Evolutionary conservation across 805 yeast species (phyloP).

Genomic region (Tetrapisispora fleetii): DNA sequence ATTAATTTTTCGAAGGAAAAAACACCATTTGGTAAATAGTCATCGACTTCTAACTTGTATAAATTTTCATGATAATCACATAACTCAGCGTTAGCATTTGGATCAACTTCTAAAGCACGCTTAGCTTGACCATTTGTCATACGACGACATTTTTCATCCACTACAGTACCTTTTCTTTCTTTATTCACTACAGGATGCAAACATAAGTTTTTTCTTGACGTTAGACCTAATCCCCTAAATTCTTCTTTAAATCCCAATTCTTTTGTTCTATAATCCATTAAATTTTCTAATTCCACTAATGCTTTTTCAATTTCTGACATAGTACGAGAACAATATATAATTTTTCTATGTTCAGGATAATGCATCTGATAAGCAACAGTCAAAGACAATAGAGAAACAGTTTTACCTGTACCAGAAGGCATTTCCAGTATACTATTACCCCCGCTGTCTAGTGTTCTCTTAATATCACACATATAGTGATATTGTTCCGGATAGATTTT

Average conservation of each 20-base stretch:
- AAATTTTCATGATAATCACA: slow-evolving; percentile 90
- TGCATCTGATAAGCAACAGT: slow-evolving; percentile 93
- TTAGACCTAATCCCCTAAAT: slow-evolving; percentile 86
- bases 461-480: slow-evolving; percentile 94
- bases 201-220: slow-evolving; percentile 91
- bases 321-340: slow-evolving; percentile 97
- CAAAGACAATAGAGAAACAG: slow-evolving; percentile 80
- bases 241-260: slow-evolving; percentile 84
- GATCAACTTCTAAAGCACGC: slow-evolving; percentile 50
- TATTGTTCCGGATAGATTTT: slow-evolving; percentile 96
- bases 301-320: slow-evolving; percentile 99
- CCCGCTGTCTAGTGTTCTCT: slow-evolving; percentile 87
- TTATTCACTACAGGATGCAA: slow-evolving; percentile 78
- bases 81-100: slow-evolving; percentile 45
- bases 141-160: slow-evolving; percentile 92
- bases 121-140: slow-evolving; percentile 87
- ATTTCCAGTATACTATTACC: slow-evolving; percentile 94
- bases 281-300: slow-evolving; percentile 72
- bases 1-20: slow-evolving; percentile 83
- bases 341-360: slow-evolving; percentile 84
- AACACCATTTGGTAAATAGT: slow-evolving; percentile 85
- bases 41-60: slow-evolving; percentile 76
- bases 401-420: slow-evolving; percentile 99
- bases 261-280: slow-evolving; percentile 78
- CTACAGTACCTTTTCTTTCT: slow-evolving; percentile 84